A percentile compares a stretch with the other conserved stretches of the same genome.
phyloP scores from a whole-genome alignment of 306 rosid genomes.

The Quercus mongolica region DNA sequence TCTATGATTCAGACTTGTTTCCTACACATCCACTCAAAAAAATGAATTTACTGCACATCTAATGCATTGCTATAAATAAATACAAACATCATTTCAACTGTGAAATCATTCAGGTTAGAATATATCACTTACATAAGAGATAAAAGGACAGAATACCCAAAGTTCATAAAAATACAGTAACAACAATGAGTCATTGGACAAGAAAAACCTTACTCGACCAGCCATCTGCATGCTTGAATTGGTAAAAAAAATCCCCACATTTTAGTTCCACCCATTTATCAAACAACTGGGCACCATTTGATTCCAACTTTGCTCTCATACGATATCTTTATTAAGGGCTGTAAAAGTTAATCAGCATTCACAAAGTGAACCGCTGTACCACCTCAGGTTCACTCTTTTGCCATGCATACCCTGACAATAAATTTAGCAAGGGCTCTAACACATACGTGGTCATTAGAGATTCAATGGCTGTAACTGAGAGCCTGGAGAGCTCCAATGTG shows the following conservation, averaged over 20 bases:
- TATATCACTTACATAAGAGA: neutral
- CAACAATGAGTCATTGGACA: neutral
- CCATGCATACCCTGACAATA: slow-evolving; percentile 20
- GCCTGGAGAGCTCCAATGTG: slow-evolving; percentile 13
- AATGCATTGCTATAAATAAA: neutral
- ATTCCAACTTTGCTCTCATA: neutral
- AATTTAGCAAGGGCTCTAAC: neutral
- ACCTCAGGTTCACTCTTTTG: neutral
- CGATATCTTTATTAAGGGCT: neutral
- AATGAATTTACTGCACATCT: neutral
- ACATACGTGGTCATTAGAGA: neutral
- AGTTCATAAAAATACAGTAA: neutral
- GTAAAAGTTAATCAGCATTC: slow-evolving; percentile 16
- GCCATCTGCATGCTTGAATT: neutral
- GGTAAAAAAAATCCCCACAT: neutral
- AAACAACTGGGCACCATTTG: neutral
- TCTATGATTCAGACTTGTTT: neutral
- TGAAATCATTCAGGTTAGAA: neutral
- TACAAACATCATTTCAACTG: neutral
- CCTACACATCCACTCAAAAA: neutral
- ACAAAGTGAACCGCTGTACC: slow-evolving; percentile 18
- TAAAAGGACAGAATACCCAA: neutral
- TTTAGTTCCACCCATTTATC: neutral
- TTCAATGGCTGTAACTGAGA: slow-evolving; percentile 23
- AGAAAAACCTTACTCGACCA: neutral